These are phyloP conservation scores for Kwoniella pini DNA, from an alignment of 768 basidiomycete genomes.

Conservation along the genomic window DNA sequence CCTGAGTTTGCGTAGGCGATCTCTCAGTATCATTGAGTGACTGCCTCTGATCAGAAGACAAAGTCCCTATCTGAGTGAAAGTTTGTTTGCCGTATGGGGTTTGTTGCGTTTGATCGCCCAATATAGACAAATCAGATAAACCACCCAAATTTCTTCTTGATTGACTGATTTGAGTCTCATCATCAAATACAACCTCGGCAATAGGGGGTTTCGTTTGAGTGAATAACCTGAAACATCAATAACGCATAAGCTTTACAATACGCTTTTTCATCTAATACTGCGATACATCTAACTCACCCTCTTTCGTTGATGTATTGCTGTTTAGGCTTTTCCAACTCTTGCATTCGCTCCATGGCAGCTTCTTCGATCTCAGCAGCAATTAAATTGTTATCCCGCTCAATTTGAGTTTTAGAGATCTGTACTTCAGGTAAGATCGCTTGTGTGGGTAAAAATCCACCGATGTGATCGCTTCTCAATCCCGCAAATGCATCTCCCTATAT, in stretches of 20 bases:
- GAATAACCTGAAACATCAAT: constrained; percentile 33
- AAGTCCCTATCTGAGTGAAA: constrained; percentile 1
- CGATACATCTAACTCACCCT: constrained; percentile 34
- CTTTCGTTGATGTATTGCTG: constrained; percentile 44
- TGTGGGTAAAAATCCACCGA: constrained; percentile 27
- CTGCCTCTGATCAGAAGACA: not conserved
- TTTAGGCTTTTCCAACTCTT: constrained; percentile 23
- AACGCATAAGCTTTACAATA: not conserved
- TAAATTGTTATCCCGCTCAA: constrained; percentile 38
- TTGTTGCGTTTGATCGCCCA: not conserved
- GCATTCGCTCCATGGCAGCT: constrained; percentile 21
- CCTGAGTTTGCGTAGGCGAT: constrained; percentile 28
- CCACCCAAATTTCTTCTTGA: constrained; percentile 7
- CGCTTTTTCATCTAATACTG: not conserved
- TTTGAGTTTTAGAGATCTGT: constrained; percentile 43
- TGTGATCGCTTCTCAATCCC: constrained; percentile 14
- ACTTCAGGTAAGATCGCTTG: constrained; percentile 39
- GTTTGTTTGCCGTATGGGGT: constrained; percentile 15
- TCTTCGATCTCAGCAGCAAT: constrained; percentile 43
- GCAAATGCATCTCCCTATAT: constrained; percentile 28
- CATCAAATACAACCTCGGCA: constrained; percentile 8
- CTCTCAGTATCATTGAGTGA: not conserved
- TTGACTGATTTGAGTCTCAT: constrained; percentile 3
- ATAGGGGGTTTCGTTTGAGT: constrained; percentile 48
- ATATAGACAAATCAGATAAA: constrained; percentile 5